These are phyloP conservation scores for Petunia hybrid DNA, from an alignment of 305 asterid species.

Conservation along the genomic window DNA sequence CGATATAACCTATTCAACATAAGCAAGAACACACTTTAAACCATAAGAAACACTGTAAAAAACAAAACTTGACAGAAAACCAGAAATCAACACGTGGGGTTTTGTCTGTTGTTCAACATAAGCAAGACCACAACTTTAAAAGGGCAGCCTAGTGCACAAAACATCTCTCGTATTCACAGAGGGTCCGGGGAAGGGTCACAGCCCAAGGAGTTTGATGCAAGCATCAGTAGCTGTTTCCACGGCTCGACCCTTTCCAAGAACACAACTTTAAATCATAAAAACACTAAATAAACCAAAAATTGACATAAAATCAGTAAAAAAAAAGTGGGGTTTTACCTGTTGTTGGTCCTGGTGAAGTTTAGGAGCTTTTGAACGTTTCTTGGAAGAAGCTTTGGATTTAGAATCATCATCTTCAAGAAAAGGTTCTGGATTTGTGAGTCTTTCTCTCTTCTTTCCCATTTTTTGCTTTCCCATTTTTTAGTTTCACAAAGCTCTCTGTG, in stretches of 20 bases:
- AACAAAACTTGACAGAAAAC: background rate
- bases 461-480: background rate
- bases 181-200: no score
- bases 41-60: no score
- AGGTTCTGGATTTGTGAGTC: slow-evolving; percentile 86
- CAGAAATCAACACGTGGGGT: slow-evolving; percentile 17
- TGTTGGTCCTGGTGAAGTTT: slow-evolving; percentile 76
- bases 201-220: no score
- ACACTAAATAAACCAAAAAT: background rate
- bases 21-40: background rate
- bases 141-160: no score
- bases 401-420: slow-evolving; percentile 61
- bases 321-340: slow-evolving; percentile 50
- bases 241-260: no score
- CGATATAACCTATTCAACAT: slow-evolving; percentile 41
- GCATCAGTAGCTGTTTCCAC: no score
- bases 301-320: background rate
- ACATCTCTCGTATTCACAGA: no score
- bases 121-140: no score
- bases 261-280: background rate
- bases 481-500: background rate
- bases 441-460: slow-evolving; percentile 76
- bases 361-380: slow-evolving; percentile 68
- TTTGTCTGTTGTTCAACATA: slow-evolving; percentile 50
- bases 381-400: slow-evolving; percentile 51